Base-by-base conservation (phyloP, 805 yeast species). In the Metschnikowia shivogae region DNA sequence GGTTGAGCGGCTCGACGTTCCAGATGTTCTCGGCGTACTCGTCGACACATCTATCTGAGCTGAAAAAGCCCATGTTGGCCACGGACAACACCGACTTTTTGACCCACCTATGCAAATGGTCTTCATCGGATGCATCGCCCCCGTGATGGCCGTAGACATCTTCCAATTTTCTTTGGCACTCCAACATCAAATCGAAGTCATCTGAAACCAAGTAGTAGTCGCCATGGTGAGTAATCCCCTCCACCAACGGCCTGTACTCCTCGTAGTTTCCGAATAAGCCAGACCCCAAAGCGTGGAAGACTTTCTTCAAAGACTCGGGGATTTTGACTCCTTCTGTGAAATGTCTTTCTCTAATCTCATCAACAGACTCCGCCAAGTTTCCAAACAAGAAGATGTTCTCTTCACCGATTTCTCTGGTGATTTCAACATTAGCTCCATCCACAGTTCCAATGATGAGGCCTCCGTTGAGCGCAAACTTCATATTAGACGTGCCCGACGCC, bases 341-440 rank as follows among this genome's bases (percentile, higher is more conserved):
- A 67, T 89, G 96, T 47, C 78, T 74, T 59, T 82, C 84, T 67
- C 97, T 80, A 39, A 89, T 72, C 43, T 82, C 90, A 45, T 89
- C 96, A 36, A 89, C 97, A 39, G 86, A 82, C 69, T 90, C 97
- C 30, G 95, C 81, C 60, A 90, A 77, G 60, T 86, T 87, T 61
- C 97, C 97, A 63, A 89, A 89, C 62, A 89, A 73, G 72, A 89
- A 89, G 64, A 90, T 88, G 63, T 89, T 88, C 41, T 89, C 95
- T 60, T 89, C 95, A 41, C 96, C 96, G 55, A 90, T 80, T 68
- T 90, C 97, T 56, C 96, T 80, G 17, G 96, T 87, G 63, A 89
- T 87, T 69, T 89, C 97, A 39, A 90, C 95, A 61, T 90, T 89
- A 52, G 97, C 97, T 61, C 97, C 97, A 62, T 89, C 97, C 53